Evolutionary conservation across 306 rosid species (phyloP), one percentile per base, ranked within the genome.

Genomic region (Lablab purpureus): DNA sequence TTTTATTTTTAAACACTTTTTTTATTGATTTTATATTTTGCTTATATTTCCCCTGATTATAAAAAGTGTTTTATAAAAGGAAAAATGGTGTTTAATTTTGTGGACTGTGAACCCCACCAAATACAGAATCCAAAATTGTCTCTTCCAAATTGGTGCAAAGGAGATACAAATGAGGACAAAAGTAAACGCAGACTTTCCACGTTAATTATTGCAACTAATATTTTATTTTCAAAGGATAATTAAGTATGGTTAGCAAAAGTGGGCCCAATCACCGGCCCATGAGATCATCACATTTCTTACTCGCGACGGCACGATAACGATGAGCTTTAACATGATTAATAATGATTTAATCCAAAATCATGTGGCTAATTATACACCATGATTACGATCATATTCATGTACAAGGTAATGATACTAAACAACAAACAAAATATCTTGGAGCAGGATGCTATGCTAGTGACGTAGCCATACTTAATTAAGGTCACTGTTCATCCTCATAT

Each of bases 191-290:
- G 18, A 23, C 30, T 81, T 74, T 85, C 46, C 77, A n/a, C 80
- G 73, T 70, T 82, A 62, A 82, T 50, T 37, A 74, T 70, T 52
- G 59, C 73, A 50, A 63, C 73, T 25, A 60, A 82, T 76, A 50
- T 50, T 70, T 37, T 40, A 60, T 59, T 36, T 75, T 60, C 45
- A 73, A 78, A 22, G 73, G 28, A 34, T 51, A 64, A 74, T 67
- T 34, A 74, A 85, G 58, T 43, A 66, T 15, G 79, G 25, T 62
- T 63, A 74, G 55, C 79, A 28, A 0, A 22, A 4, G 85, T 51
- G 87, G 89, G 75, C 71, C 89, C 84, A 71, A 3, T 66, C 89
- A 86, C 89, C 89, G 85, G 81, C 89, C 88, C 81, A 83, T 80
- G 75, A 86, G 83, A 76, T 86, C 62, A 82, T 62, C 14, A 65